Conservation (phyloP, 805 yeast genomes). For the Hanseniaspora valbyensis region DNA sequence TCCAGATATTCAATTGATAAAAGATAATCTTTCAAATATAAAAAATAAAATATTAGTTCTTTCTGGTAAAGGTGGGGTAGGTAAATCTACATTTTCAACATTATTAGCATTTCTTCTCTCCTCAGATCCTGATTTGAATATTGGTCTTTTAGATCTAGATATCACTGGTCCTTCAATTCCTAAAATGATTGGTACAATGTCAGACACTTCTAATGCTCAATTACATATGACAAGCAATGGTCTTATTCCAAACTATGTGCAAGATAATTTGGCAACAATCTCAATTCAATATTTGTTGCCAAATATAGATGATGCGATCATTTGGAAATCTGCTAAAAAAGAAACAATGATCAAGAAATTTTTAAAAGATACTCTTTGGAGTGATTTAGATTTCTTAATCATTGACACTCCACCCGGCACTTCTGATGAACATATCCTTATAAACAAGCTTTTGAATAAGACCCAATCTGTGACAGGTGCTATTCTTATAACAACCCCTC, state of each 20-base stretch:
- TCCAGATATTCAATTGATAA: conserved; percentile 74
- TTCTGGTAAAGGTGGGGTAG: conserved; percentile 91
- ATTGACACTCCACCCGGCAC: conserved; percentile 99
- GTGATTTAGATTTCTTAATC: conserved; percentile 67
- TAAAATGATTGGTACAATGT: conserved; percentile 60
- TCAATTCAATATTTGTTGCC: conserved; percentile 93
- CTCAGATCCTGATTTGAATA: conserved; percentile 57
- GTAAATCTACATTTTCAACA: conserved; percentile 89
- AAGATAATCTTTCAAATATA: conserved; percentile 49
- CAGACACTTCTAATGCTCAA: conserved; percentile 58
- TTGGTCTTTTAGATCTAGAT: conserved; percentile 95
- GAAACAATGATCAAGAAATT: conserved; percentile 88
- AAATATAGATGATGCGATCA: conserved; percentile 81
- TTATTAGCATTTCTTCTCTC: conserved; percentile 97
- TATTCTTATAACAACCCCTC: conserved; percentile 89
- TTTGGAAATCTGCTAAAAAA: conserved; percentile 97
- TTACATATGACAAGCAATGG: conserved; percentile 86
- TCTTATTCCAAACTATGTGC: conserved; percentile 93
- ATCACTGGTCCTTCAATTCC: conserved; percentile 97
- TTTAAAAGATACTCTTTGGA: conserved; percentile 93
- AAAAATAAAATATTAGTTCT: conserved; percentile 75
- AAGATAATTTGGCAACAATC: conserved; percentile 91
- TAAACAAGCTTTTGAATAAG: conserved; percentile 65
- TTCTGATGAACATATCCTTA: conserved; percentile 89
- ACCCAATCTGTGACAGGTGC: conserved; percentile 95